phyloP scores from a whole-genome alignment of 2,329 filamentous ascomycete species.

The Curvularia lunata region DNA sequence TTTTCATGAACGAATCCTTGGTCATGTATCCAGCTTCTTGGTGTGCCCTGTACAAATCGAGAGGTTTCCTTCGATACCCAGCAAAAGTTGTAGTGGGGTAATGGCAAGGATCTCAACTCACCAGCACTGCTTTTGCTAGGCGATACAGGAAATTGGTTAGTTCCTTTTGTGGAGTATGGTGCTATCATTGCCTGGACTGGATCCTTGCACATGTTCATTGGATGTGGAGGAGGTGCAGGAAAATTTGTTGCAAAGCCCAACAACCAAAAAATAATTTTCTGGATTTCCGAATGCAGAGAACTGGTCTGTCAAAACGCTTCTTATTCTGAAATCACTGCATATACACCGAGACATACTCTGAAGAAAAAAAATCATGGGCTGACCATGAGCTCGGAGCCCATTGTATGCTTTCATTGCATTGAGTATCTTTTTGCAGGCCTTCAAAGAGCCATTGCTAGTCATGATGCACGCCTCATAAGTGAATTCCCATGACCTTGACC shows the following conservation, averaged over 20 bases:
- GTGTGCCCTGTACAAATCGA: neutral
- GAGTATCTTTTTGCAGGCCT: conserved; percentile 48
- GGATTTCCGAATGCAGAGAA: conserved; percentile 11
- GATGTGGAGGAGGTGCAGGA: conserved; percentile 33
- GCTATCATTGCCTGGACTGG: conserved; percentile 21
- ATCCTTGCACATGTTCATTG: conserved; percentile 25
- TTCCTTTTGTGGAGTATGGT: neutral
- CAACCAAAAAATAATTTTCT: neutral
- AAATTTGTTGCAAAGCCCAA: conserved; percentile 29
- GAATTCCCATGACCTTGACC: conserved; percentile 46
- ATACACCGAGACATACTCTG: neutral
- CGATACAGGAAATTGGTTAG: conserved; percentile 12
- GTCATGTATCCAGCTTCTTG: neutral
- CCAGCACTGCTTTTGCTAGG: neutral
- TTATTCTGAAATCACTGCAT: neutral
- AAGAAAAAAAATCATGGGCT: conserved; percentile 33
- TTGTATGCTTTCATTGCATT: conserved; percentile 46
- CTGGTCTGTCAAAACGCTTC: neutral
- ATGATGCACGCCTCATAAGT: conserved; percentile 47
- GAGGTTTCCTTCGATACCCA: neutral
- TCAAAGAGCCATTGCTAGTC: conserved; percentile 43
- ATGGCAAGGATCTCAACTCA: neutral
- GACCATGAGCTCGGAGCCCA: conserved; percentile 43
- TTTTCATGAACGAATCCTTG: neutral
- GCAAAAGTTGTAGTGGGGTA: neutral